Percentiles rank a stretch among this genome's conserved stretches.
phyloP scores from a whole-genome alignment of 2,329 filamentous ascomycete genomes.

The Neurospora sp. region DNA sequence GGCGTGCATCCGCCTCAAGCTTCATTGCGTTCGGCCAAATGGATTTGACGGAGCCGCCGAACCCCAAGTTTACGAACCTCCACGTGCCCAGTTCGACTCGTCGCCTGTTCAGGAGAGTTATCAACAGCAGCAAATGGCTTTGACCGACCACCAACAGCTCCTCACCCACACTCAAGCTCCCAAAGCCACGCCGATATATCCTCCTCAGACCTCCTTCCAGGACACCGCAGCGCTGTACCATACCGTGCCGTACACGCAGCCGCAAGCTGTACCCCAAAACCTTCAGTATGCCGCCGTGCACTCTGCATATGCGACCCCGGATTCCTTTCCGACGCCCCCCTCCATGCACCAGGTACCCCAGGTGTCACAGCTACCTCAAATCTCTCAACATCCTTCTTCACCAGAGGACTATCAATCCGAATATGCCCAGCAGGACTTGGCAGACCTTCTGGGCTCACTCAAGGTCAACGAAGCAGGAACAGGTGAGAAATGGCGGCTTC shows the following conservation, averaged over 20 bases:
- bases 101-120: conserved; percentile 35
- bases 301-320: conserved; percentile 37
- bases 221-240: conserved; percentile 36
- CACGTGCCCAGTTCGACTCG: conserved; percentile 32
- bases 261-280: conserved; percentile 33
- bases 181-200: conserved; percentile 37
- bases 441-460: conserved; percentile 73
- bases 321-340: conserved; percentile 45
- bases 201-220: conserved; percentile 38
- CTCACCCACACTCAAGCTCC: conserved; percentile 29
- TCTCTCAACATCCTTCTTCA: conserved; percentile 29
- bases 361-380: background rate
- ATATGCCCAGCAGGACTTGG: conserved; percentile 63
- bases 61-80: conserved; percentile 38
- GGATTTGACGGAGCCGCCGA: conserved; percentile 56
- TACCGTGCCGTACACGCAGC: conserved; percentile 35
- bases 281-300: conserved; percentile 46
- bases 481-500: conserved; percentile 43
- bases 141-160: conserved; percentile 32
- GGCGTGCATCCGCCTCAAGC: conserved; percentile 81
- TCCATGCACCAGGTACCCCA: conserved; percentile 15
- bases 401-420: conserved; percentile 49
- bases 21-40: conserved; percentile 85
- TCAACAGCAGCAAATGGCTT: conserved; percentile 28
- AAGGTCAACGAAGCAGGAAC: conserved; percentile 81